phyloP scores from a whole-genome alignment of 768 basidiomycete species.

The Vararia minispora region DNA sequence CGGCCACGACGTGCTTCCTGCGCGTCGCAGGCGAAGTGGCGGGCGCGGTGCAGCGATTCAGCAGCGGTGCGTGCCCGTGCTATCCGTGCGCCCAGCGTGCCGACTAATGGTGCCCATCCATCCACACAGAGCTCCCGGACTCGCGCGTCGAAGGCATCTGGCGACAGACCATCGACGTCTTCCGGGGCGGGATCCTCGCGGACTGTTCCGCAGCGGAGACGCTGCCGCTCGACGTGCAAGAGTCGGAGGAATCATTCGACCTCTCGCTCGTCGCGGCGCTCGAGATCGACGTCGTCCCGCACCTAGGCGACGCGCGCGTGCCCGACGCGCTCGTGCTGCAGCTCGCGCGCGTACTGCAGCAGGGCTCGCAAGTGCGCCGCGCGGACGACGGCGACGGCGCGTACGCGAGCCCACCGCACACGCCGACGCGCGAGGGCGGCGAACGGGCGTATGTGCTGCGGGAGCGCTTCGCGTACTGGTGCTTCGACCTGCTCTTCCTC shows the following conservation, averaged over 20 bases:
- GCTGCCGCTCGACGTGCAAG: slow-evolving; percentile 55
- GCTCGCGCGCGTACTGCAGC: slow-evolving; percentile 59
- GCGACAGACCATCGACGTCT: slow-evolving; percentile 74
- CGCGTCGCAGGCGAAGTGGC: slow-evolving; percentile 60
- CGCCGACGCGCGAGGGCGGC: slow-evolving; percentile 1
- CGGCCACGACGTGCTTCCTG: slow-evolving; percentile 75
- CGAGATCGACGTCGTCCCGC: slow-evolving; percentile 71
- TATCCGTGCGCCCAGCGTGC: too few species aligned
- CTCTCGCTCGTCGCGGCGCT: slow-evolving; percentile 66
- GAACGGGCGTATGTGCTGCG: slow-evolving; percentile 39
- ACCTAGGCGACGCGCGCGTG: slow-evolving; percentile 55
- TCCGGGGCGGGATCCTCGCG: slow-evolving; percentile 70
- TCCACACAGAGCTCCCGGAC: slow-evolving; percentile 40
- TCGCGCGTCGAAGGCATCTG: slow-evolving; percentile 74
- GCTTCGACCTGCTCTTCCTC: slow-evolving; percentile 76
- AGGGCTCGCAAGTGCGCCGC: slow-evolving; percentile 56
- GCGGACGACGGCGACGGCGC: slow-evolving; percentile 12
- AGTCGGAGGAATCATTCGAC: slow-evolving; percentile 79
- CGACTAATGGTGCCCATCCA: too few species aligned
- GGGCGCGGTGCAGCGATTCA: slow-evolving; percentile 36
- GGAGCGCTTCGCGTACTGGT: slow-evolving; percentile 90
- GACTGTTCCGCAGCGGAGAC: slow-evolving; percentile 57
- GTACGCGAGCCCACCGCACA: slow-evolving; percentile 3
- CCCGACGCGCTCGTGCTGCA: slow-evolving; percentile 61
- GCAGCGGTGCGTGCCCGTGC: slow-evolving; percentile 32